Evolutionary conservation across 2,329 filamentous ascomycete species (phyloP).

Genomic region (Cytospora leucostoma): DNA sequence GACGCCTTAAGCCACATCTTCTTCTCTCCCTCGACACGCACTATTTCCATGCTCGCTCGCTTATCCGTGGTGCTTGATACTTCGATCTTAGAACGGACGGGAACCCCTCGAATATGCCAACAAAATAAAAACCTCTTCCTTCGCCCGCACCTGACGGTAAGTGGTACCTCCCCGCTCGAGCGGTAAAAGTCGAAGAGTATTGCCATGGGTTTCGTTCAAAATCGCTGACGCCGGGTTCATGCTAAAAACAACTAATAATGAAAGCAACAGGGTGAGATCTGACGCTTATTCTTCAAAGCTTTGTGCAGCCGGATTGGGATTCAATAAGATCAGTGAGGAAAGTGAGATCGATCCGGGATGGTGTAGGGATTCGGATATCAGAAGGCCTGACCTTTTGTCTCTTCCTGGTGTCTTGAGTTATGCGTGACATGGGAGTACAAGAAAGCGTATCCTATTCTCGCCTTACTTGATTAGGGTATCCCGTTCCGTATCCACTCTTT

Average conservation of each 20-base stretch:
- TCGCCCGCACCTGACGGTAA: not conserved
- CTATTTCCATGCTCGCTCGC: not conserved
- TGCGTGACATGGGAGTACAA: slow-evolving; percentile 18
- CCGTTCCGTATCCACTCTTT: slow-evolving; percentile 33
- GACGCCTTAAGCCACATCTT: not conserved
- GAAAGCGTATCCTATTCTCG: slow-evolving; percentile 33
- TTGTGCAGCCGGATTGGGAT: slow-evolving; percentile 22
- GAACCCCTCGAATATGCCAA: not conserved
- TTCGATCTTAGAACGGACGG: not conserved
- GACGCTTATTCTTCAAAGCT: slow-evolving; percentile 14
- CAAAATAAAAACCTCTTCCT: not conserved
- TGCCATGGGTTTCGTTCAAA: slow-evolving; percentile 8
- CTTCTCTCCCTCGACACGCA: too few relatives aligned
- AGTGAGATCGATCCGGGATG: slow-evolving; percentile 20
- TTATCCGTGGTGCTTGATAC: not conserved
- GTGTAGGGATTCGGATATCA: slow-evolving; percentile 17
- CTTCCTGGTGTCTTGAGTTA: slow-evolving; percentile 7
- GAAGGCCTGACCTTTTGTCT: slow-evolving; percentile 12
- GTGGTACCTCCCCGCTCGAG: not conserved
- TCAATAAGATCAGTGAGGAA: slow-evolving; percentile 24
- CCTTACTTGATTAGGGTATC: slow-evolving; percentile 36
- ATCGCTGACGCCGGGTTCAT: slow-evolving; percentile 18
- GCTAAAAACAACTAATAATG: slow-evolving; percentile 15
- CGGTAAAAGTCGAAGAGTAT: not conserved
- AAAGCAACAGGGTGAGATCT: slow-evolving; percentile 12